Evolutionary conservation across 805 yeast genomes (phyloP), one percentile per base, ranked within the genome.

Genomic region (Metschnikowia lochheadii): DNA sequence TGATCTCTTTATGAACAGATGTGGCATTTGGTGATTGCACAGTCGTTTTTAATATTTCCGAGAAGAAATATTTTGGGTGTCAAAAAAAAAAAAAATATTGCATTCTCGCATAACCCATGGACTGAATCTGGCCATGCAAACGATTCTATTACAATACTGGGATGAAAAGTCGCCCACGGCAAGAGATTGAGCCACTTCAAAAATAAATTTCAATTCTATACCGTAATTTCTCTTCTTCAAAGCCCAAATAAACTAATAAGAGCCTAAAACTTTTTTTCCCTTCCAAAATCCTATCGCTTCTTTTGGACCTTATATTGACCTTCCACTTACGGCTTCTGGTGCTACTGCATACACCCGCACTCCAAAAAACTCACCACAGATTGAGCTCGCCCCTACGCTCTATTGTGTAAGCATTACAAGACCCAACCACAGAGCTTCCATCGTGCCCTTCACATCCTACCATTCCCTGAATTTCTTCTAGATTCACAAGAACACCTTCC

Each of bases 311-410:
- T n/a, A 6, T 33, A n/a, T 33, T 14, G 15, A 33, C 15, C 35
- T 33, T 33, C n/a, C 15, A 37, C n/a, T 6, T 37, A 20, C 23
- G 26, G 17, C 32, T 13, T 20, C 18, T 17, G 7, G 44, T 33
- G 38, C 15, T 18, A 42, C 45, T 42, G 45, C 45, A 42, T 34
- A 42, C 31, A 42, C 38, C 23, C 45, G 31, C 45, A 33, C 38
- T 14, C 45, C 45, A 42, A 42, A 33, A 42, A 42, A 20, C 38
- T 42, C 45, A 41, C 44, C 44, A 42, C 45, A 42, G 45, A 42
- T 38, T 32, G 45, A 33, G 45, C 33, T 20, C 45, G 45, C 45
- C 45, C 45, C 45, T 33, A 42, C 20, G 45, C 45, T 42, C 14
- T 34, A 42, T 23, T 33, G 45, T 42, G 38, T 33, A 42, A 42